phyloP scores from a whole-genome alignment of 176 grass and related monocot genomes.

The Oryza nivara region DNA sequence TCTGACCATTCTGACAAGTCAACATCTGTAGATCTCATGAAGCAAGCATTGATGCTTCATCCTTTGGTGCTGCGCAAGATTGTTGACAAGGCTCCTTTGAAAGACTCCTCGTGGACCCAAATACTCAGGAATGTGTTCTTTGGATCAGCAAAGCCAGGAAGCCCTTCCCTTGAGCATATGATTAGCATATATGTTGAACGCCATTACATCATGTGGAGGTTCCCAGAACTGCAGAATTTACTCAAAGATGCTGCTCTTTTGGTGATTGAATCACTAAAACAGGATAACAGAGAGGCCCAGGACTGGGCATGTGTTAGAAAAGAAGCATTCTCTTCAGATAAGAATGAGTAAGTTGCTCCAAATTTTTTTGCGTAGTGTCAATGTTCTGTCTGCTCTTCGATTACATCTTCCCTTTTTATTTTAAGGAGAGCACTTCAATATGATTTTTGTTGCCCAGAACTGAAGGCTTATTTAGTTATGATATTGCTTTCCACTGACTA shows the following conservation, averaged over 20 bases:
- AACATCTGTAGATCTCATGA: conserved; percentile 86
- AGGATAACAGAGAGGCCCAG: conserved; percentile 72
- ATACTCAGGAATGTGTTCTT: conserved; percentile 89
- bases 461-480: background rate
- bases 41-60: conserved; percentile 98
- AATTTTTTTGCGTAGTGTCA: background rate
- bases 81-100: conserved; percentile 90
- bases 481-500: background rate
- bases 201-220: conserved; percentile 97
- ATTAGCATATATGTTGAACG: conserved; percentile 96
- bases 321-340: conserved; percentile 83
- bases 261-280: conserved; percentile 78
- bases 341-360: conserved; percentile 84
- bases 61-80: conserved; percentile 78
- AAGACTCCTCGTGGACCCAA: conserved; percentile 82
- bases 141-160: conserved; percentile 92
- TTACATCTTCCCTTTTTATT: conserved; percentile 1
- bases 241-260: conserved; percentile 87
- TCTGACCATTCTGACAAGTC: conserved; percentile 56
- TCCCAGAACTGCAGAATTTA: conserved; percentile 89
- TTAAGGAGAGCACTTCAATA: background rate
- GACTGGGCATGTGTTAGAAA: conserved; percentile 92
- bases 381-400: background rate
- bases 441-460: conserved; percentile 5
- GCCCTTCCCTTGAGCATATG: conserved; percentile 93